phyloP scores from a whole-genome alignment of 768 basidiomycete genomes.

The Tylopilus cervinicoccineus region DNA sequence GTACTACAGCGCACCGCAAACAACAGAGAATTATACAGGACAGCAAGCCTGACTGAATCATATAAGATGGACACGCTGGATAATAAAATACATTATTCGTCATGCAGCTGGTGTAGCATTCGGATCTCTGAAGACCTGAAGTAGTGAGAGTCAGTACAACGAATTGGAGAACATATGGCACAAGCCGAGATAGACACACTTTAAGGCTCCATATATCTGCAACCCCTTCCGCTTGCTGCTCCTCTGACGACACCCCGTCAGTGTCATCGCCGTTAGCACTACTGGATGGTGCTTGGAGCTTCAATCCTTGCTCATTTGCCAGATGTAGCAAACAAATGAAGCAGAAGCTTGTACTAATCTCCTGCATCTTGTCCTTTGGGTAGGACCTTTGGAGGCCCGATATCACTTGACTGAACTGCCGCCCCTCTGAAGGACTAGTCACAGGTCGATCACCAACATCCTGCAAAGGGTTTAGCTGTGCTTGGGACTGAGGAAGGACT shows the following conservation, averaged over 20 bases:
- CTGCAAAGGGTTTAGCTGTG: conserved; percentile 29
- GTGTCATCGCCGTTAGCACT: conserved; percentile 36
- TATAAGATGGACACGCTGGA: neutral
- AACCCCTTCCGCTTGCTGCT: conserved; percentile 43
- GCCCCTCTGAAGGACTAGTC: conserved; percentile 63
- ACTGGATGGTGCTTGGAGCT: conserved; percentile 54
- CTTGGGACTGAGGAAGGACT: neutral
- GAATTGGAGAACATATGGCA: neutral
- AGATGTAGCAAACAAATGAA: conserved; percentile 97
- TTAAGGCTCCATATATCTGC: conserved; percentile 76
- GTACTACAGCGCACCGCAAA: neutral
- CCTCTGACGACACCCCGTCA: conserved; percentile 31
- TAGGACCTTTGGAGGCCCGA: conserved; percentile 77
- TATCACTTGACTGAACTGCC: conserved; percentile 79
- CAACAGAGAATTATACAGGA: conserved; percentile 7
- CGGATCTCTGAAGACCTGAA: conserved; percentile 45
- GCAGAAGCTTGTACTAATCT: conserved; percentile 98
- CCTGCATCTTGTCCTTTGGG: conserved; percentile 91
- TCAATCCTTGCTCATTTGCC: conserved; percentile 94
- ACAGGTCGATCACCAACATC: conserved; percentile 48
- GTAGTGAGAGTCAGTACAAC: neutral
- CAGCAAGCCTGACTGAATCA: conserved; percentile 3
- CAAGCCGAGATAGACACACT: conserved; percentile 36
- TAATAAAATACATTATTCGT: conserved; percentile 24
- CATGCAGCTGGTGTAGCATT: conserved; percentile 28